phyloP scores from a whole-genome alignment of 176 grass and related monocot species.

The Musa itinerans region DNA sequence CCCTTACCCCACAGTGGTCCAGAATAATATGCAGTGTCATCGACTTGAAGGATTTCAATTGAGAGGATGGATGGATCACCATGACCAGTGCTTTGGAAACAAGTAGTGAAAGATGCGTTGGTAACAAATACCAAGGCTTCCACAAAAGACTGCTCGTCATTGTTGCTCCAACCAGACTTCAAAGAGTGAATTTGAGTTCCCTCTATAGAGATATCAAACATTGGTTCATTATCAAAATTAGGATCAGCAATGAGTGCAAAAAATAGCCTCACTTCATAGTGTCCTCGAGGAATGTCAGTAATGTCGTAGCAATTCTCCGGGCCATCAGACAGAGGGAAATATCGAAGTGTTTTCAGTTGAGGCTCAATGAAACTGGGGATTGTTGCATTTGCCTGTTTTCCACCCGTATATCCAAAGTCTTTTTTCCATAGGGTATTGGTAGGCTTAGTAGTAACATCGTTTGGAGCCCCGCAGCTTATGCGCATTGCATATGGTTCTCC shows the following conservation, averaged over 20 bases:
- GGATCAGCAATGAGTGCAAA: slow-evolving; percentile 70
- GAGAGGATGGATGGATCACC: slow-evolving; percentile 91
- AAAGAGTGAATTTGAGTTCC: slow-evolving; percentile 79
- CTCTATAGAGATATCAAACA: slow-evolving; percentile 90
- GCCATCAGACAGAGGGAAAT: slow-evolving; percentile 85
- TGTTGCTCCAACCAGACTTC: slow-evolving; percentile 72
- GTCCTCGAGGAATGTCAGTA: slow-evolving; percentile 54
- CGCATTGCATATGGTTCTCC: slow-evolving; percentile 78
- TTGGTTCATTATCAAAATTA: slow-evolving; percentile 69
- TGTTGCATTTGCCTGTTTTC: slow-evolving; percentile 76
- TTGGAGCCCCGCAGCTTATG: slow-evolving; percentile 82
- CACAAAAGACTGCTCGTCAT: slow-evolving; percentile 72
- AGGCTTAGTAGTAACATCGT: slow-evolving; percentile 58
- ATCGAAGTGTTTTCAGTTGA: slow-evolving; percentile 67
- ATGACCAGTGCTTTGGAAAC: slow-evolving; percentile 94
- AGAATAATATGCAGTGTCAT: slow-evolving; percentile 66
- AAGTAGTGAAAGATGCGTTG: slow-evolving; percentile 54
- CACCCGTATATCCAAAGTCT: slow-evolving; percentile 89
- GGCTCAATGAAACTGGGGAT: slow-evolving; percentile 59
- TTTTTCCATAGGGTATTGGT: slow-evolving; percentile 84
- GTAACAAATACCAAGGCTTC: slow-evolving; percentile 68
- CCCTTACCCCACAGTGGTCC: slow-evolving; percentile 37
- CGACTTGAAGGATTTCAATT: slow-evolving; percentile 86
- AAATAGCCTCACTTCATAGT: slow-evolving; percentile 78
- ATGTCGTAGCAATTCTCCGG: slow-evolving; percentile 92